Conservation (phyloP, 1,139 yeast genomes). For the Saccharomyces hybrid region DNA sequence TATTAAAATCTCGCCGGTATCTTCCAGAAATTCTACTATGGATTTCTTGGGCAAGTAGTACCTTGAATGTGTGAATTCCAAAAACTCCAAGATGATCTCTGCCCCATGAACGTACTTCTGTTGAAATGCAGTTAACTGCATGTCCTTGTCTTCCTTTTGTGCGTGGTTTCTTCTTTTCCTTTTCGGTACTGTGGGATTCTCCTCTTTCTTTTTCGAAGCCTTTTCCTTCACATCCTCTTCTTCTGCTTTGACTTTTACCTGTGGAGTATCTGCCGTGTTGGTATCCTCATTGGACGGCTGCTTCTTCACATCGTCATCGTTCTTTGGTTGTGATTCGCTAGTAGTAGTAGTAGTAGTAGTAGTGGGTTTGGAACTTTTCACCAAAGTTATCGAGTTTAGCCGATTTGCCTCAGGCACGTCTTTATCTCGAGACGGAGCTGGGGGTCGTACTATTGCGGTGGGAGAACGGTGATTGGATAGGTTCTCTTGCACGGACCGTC, state of each 20-base stretch:
- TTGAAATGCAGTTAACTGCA: slow-evolving; percentile 60
- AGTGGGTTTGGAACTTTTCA: slow-evolving; percentile 4
- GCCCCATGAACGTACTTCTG: slow-evolving; percentile 63
- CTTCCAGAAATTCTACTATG: slow-evolving; percentile 51
- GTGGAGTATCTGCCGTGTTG: background rate
- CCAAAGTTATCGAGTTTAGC: background rate
- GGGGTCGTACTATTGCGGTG: slow-evolving; percentile 3
- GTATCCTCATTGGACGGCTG: background rate
- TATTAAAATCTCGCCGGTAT: slow-evolving; percentile 22
- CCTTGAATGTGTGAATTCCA: slow-evolving; percentile 70
- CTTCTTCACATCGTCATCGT: background rate
- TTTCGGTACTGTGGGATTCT: background rate
- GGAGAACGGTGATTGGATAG: slow-evolving; percentile 19
- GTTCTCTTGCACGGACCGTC: slow-evolving; percentile 52
- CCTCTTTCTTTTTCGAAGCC: background rate
- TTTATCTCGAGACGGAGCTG: slow-evolving; percentile 5
- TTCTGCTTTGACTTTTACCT: slow-evolving; percentile 4
- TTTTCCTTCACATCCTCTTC: slow-evolving; percentile 6
- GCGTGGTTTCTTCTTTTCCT: slow-evolving; percentile 16
- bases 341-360: background rate
- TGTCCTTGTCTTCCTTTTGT: slow-evolving; percentile 36
- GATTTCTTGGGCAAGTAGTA: slow-evolving; percentile 70
- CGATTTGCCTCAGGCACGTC: background rate
- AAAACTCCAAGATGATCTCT: slow-evolving; percentile 75
- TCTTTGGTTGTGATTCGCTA: background rate